Evolutionary conservation across 1,284 basidiomycete species (phyloP).

Genomic region (Phenoliferia sp.): DNA sequence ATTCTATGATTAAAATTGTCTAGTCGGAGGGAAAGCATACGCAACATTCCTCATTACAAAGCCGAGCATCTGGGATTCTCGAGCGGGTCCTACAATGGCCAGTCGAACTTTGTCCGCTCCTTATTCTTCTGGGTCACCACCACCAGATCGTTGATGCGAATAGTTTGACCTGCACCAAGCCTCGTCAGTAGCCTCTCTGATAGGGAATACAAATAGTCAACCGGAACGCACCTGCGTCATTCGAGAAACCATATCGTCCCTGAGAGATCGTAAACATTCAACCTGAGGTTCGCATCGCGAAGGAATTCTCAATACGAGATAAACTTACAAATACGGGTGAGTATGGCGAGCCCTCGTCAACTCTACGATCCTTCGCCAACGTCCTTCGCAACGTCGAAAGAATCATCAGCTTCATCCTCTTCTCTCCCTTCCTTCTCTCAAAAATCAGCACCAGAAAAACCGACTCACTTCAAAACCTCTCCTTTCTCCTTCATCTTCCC

Average conservation of each 20-base stretch:
- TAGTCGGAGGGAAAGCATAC: too few relatives aligned
- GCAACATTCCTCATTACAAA: too few relatives aligned
- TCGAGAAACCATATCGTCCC: not conserved
- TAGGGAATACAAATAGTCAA: not conserved
- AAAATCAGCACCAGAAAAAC: not conserved
- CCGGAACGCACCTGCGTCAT: not conserved
- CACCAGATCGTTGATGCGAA: not conserved
- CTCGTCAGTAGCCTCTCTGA: not conserved
- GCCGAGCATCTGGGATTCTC: too few relatives aligned
- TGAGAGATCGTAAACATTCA: not conserved
- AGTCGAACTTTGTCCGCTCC: not conserved
- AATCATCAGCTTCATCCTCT: not conserved
- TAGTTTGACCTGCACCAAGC: not conserved
- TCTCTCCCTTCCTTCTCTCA: not conserved
- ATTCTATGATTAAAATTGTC: too few relatives aligned
- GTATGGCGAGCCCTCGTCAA: not conserved
- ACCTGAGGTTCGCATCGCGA: not conserved
- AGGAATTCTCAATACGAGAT: not conserved
- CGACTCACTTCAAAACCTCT: not conserved
- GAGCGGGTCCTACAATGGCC: not conserved
- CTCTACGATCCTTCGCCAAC: not conserved
- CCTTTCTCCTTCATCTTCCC: not conserved
- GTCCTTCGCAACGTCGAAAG: not conserved
- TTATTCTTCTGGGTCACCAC: not conserved
- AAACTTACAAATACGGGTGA: not conserved